Conservation (phyloP, 441 rosid species). For the Corymbia calophylla region DNA sequence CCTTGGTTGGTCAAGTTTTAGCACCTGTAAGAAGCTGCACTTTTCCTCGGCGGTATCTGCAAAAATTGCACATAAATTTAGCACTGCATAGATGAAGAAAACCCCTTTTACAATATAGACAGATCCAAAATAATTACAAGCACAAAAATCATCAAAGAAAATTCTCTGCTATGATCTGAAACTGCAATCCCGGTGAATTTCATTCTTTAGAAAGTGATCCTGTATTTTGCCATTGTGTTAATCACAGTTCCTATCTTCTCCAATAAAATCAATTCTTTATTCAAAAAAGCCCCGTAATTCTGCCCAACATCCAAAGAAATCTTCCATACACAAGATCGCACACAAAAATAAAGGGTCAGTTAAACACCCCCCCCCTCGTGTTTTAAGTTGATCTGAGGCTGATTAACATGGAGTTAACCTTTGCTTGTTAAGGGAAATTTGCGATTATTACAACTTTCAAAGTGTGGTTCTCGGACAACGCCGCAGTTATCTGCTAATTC, state of each 20-base stretch:
- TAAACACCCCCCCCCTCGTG: background rate
- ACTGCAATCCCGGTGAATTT: background rate
- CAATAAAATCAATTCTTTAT: background rate
- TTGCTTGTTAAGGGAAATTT: background rate
- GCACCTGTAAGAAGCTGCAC: constrained; percentile 96
- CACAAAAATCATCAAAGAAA: background rate
- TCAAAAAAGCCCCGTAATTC: background rate
- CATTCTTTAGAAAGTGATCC: background rate
- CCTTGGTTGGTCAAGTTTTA: constrained; percentile 1
- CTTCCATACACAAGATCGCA: background rate
- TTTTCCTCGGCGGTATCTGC: constrained; percentile 99
- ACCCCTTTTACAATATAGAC: background rate
- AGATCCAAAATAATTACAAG: background rate
- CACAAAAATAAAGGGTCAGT: background rate
- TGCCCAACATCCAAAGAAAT: background rate
- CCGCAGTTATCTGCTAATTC: background rate
- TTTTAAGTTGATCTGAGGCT: background rate
- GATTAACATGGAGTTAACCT: background rate
- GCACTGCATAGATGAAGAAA: background rate
- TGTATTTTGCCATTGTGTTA: background rate
- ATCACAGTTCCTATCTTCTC: background rate
- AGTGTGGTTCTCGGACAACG: background rate
- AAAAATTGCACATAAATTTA: constrained; percentile 13
- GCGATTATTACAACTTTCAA: background rate
- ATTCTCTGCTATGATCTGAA: background rate